Percentiles rank a stretch among this genome's conserved stretches.
Evolutionary conservation across 768 basidiomycete species (phyloP).

Genomic region (Cystobasidiopsis lactophilus): DNA sequence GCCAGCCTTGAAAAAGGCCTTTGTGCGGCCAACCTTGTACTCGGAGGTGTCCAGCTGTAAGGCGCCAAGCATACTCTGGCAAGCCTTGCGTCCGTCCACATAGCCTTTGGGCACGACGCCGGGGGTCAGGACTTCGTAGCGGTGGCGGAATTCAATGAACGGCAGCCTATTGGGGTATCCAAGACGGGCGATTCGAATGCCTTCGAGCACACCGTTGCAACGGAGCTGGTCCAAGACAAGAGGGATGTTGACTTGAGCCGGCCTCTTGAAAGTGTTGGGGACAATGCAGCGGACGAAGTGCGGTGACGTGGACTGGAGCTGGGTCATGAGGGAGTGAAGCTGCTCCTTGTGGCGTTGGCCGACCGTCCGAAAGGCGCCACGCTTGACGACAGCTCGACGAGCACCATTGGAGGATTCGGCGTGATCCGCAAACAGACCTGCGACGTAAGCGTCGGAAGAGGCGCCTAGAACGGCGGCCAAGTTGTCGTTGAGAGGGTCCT

Average conservation of each 20-base stretch:
- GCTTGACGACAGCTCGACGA: constrained; percentile 42
- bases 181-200: constrained; percentile 87
- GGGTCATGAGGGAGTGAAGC: constrained; percentile 67
- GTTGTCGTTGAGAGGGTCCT: constrained; percentile 92
- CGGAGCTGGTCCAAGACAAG: constrained; percentile 87
- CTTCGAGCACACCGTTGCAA: constrained; percentile 97
- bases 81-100: constrained; percentile 93
- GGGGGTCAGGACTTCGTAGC: constrained; percentile 86
- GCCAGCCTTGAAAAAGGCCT: constrained; percentile 98
- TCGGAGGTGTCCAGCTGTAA: constrained; percentile 64
- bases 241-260: constrained; percentile 74
- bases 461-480: constrained; percentile 65
- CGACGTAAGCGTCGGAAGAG: constrained; percentile 61
- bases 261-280: constrained; percentile 75
- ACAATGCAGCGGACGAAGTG: constrained; percentile 98
- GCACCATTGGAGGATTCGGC: constrained; percentile 32
- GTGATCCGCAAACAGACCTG: constrained; percentile 64
- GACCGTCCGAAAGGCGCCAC: constrained; percentile 90
- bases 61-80: constrained; percentile 66
- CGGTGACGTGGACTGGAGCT: constrained; percentile 79
- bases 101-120: constrained; percentile 83
- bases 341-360: constrained; percentile 92
- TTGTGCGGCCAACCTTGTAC: constrained; percentile 83
- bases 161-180: constrained; percentile 94
- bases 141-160: constrained; percentile 89